Conservation (phyloP, 148 eudicot species). For the Chenopodium berlandieri region DNA sequence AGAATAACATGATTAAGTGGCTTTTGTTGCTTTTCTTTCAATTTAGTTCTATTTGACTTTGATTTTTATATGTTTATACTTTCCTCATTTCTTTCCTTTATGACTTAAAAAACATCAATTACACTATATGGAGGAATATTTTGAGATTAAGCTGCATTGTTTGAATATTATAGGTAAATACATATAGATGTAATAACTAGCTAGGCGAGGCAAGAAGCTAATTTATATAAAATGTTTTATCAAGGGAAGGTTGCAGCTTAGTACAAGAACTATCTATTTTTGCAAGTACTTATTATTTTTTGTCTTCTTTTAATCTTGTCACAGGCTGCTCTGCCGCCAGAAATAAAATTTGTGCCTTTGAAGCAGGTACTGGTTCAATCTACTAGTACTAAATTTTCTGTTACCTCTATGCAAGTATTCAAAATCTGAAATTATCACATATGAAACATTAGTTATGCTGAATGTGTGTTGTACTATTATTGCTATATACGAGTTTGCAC, state of each 20-base stretch:
- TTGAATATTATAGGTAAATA: not conserved
- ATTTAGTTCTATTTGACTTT: not conserved
- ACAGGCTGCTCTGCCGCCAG: slow-evolving; percentile 78
- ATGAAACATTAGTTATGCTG: not conserved
- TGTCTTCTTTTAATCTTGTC: slow-evolving; percentile 17
- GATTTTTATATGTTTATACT: not conserved
- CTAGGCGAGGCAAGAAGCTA: not conserved
- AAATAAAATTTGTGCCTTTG: slow-evolving; percentile 74
- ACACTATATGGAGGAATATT: not conserved
- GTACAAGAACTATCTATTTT: not conserved
- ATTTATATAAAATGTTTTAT: not conserved
- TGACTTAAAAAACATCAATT: not conserved
- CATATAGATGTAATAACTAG: not conserved
- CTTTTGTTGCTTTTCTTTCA: not conserved
- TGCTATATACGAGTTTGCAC: not conserved
- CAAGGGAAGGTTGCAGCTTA: not conserved
- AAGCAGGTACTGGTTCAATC: slow-evolving; percentile 56
- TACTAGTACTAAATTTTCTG: no score
- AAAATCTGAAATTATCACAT: not conserved
- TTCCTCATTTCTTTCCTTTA: not conserved
- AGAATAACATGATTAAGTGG: no score
- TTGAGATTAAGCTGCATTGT: not conserved
- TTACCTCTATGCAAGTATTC: no score
- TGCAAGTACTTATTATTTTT: not conserved
- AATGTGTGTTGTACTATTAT: not conserved